Evolutionary conservation across 305 asterid species (phyloP), one percentile per base, ranked within the genome.

Genomic region (Solanum chacoense): DNA sequence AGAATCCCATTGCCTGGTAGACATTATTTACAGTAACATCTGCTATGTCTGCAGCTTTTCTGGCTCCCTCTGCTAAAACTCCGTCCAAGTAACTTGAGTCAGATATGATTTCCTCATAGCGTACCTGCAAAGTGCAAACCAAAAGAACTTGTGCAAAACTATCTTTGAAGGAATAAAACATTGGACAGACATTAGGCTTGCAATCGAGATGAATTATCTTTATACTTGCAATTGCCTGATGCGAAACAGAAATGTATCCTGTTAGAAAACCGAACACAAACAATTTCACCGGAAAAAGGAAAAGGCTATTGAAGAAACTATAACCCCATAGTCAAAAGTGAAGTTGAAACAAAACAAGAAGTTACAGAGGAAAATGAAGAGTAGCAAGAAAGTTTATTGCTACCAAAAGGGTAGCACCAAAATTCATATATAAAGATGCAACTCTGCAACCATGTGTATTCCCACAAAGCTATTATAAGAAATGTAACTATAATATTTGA

Each of bases 1-100:
- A 92, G 88, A 97, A 96, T 87, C 99, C 98, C 99, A 96, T 95
- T 75, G 98, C 98, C 93, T 96, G 98, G 90, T 93, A 95, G 40
- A 94, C 95, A 81, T 95, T 94, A 87, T 90, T 88, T 71, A 97
- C 94, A 40, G 98, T 95, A 85, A 87, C 91, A 85, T 95, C 98
- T 6, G 98, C 98, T 87, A 96, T 92, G 88, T 94, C 91, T 20
- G 96, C 69, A 45, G 99, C 99, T 92, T 92, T 96, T 85, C 87
- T 74, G 87, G 99, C 98, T 84, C 98, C 99, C 91, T 96, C 98
- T 7, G 96, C 96, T 93, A 97, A 92, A 74, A 96, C 88, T 32
- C 37, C 26, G 88, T 97, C 97, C 95, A 95, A 90, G 92, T 94
- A 95, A 79, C 92, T 85, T 31, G 93, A 16, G 81, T 97, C 98